Evolutionary conservation across 768 basidiomycete species (phyloP), one percentile per base, ranked within the genome.

Genomic region (Trametes meyenii): DNA sequence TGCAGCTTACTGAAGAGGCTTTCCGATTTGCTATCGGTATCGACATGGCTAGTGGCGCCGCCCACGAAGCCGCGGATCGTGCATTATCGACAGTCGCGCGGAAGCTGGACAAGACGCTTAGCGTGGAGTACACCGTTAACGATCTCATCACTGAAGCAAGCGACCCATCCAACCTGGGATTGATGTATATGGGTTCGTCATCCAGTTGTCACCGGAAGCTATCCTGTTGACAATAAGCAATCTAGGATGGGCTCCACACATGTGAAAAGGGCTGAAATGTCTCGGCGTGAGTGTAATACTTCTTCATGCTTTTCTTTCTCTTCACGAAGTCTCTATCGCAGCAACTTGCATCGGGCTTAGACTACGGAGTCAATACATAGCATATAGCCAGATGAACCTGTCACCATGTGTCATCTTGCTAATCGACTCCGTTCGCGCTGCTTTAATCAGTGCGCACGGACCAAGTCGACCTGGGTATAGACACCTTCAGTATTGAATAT

Each of bases 101-200:
- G 55, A 98, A 98, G 74, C 79, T 99, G 43, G 86, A 92, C 71
- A 88, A 87, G 69, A 81, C 85, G 3, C 79, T 98, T 63, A 96
- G 93, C 69, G 91, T 96, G 24, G 92, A 96, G 72, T 95, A 92
- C 67, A 92, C 89, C 5, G 93, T 99, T 62, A 97, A 96, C 76
- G 89, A 93, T 72, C 83, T 98, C 42, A 88, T 98, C 60, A 87
- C 91, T 19, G 87, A 92, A 70, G 96, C 96, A 39, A 92, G 87
- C 23, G 92, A 96, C 69, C 71, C 77, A 2, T 77, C 76, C 49
- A 93, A 93, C 71, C 76, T 98, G 19, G 87, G 86, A 2, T 82
- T 79, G n/a, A 93, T 98, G 65, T 98, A 82, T 70, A 67, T 69
- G 40, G 93, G 93, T 90, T 69, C 62, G 84, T 45, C 2, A 21